Evolutionary conservation across 2,329 filamentous ascomycete species (phyloP).

Genomic region (Penicillium aurantiogriseum): DNA sequence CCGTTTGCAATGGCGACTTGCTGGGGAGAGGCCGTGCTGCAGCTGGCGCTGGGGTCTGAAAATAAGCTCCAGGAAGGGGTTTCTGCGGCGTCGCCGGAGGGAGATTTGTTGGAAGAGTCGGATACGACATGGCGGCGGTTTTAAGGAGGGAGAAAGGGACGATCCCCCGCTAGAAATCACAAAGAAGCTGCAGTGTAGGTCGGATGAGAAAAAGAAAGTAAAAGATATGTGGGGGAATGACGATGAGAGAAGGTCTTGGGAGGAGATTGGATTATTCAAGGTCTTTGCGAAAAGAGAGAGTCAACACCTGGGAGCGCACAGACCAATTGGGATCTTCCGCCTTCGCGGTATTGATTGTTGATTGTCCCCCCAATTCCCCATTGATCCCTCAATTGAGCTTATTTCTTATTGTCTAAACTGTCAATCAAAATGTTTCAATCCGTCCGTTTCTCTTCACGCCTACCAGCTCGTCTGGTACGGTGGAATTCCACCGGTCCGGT

Average conservation of each 20-base stretch:
- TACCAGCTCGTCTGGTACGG: slow-evolving; percentile 33
- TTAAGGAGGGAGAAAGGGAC: slow-evolving; percentile 17
- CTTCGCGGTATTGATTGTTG: slow-evolving; percentile 11
- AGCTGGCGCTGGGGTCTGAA: slow-evolving; percentile 39
- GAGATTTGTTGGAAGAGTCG: slow-evolving; percentile 33
- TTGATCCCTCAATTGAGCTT: slow-evolving; percentile 4
- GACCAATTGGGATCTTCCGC: slow-evolving; percentile 30
- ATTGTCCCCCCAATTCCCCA: neutral
- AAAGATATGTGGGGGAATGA: slow-evolving; percentile 5
- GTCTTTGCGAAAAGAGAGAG: slow-evolving; percentile 20
- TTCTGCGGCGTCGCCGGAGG: slow-evolving; percentile 37
- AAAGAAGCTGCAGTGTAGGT: slow-evolving; percentile 14
- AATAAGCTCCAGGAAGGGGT: slow-evolving; percentile 44
- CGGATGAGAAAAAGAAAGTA: slow-evolving; percentile 7
- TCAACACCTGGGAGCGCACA: slow-evolving; percentile 34
- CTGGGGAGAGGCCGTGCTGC: neutral
- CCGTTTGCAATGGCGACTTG: slow-evolving; percentile 7
- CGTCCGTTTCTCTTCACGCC: slow-evolving; percentile 30
- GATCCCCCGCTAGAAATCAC: slow-evolving; percentile 19
- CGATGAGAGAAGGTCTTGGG: slow-evolving; percentile 11
- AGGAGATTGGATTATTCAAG: slow-evolving; percentile 19
- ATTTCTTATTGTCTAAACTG: neutral
- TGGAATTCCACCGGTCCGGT: slow-evolving; percentile 42
- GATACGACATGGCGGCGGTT: slow-evolving; percentile 42
- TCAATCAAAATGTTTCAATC: slow-evolving; percentile 32